These are phyloP conservation scores for Micractinium sp. DNA, from an alignment of 139 green algal species.

Conservation along the genomic window DNA sequence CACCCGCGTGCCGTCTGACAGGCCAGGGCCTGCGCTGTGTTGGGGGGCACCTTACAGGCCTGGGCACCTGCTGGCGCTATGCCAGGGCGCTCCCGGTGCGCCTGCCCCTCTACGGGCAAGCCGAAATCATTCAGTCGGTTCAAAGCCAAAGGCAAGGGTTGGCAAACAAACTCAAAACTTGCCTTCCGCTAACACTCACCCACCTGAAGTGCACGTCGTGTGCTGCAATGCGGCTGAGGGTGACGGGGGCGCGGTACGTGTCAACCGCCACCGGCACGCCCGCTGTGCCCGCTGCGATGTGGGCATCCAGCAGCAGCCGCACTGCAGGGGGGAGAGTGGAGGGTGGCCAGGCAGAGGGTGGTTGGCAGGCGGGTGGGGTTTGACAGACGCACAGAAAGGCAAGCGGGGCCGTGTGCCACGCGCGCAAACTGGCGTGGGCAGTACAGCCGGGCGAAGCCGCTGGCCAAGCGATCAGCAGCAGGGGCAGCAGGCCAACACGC, in stretches of 20 bases:
- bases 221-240: slow-evolving; percentile 23
- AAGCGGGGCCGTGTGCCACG: no score
- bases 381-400: neutral
- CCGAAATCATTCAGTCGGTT: no score
- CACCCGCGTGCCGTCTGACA: no score
- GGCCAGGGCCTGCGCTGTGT: no score
- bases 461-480: neutral
- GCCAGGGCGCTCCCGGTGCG: neutral
- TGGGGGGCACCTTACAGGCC: no score
- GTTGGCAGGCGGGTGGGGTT: no score
- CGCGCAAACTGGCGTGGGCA: no score
- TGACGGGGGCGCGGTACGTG: slow-evolving; percentile 43
- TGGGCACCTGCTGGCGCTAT: neutral
- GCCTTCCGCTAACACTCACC: neutral
- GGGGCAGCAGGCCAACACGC: neutral
- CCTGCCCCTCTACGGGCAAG: no score
- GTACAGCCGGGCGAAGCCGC: no score
- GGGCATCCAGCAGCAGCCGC: slow-evolving; percentile 50
- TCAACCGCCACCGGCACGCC: slow-evolving; percentile 46
- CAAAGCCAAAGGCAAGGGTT: no score
- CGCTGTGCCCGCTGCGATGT: slow-evolving; percentile 38
- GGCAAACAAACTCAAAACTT: no score
- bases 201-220: slow-evolving; percentile 48
- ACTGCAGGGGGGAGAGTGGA: neutral
- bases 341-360: neutral